phyloP scores from a whole-genome alignment of 129 eudicot genomes.

The Calendula officinalis region DNA sequence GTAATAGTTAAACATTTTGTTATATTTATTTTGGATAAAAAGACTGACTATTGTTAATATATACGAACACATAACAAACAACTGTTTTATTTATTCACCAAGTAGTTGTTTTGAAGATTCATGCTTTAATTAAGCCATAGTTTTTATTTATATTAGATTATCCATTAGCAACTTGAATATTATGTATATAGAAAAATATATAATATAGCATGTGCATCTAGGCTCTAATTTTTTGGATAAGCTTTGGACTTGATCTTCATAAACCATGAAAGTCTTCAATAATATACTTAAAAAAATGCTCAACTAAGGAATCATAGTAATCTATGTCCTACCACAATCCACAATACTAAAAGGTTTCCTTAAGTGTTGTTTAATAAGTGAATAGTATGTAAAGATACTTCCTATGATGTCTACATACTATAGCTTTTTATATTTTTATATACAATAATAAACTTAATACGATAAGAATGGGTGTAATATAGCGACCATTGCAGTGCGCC shows the following conservation, averaged over 20 bases:
- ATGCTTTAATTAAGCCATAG: background rate
- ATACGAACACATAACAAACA: background rate
- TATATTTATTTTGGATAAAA: background rate
- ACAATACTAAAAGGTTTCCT: background rate
- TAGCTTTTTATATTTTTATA: no score
- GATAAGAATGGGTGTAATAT: no score
- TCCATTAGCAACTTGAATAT: background rate
- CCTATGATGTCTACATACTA: background rate
- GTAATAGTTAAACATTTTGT: background rate
- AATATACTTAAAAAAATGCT: slow-evolving; percentile 10
- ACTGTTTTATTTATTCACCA: slow-evolving; percentile 7
- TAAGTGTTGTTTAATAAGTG: background rate
- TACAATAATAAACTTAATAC: no score
- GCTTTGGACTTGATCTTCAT: slow-evolving; percentile 27
- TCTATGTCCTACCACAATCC: background rate
- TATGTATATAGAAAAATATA: no score
- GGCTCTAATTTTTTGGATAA: slow-evolving; percentile 23
- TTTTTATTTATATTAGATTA: background rate
- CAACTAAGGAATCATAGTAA: slow-evolving; percentile 9
- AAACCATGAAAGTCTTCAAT: slow-evolving; percentile 23
- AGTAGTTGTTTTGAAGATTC: background rate
- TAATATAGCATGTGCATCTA: slow-evolving; percentile 8
- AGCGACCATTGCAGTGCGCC: no score
- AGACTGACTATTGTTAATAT: background rate
- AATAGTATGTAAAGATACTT: background rate